Evolutionary conservation across 83 land plant genomes (phyloP).

Genomic region (Diphasiastrum complanatum): DNA sequence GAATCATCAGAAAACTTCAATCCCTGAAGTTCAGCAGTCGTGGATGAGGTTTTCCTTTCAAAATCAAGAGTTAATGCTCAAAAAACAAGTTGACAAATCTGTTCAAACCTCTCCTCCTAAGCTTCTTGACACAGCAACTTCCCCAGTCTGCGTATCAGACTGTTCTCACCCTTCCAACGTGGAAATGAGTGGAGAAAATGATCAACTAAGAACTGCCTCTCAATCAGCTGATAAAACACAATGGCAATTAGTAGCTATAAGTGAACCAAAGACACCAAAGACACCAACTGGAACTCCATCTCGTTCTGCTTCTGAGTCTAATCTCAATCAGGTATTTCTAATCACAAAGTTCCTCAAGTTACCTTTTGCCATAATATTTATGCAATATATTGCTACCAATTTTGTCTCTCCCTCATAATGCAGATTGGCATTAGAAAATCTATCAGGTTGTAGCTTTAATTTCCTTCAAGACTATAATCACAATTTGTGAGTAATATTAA

Average conservation of each 20-base stretch:
- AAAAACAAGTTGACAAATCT: slow-evolving; percentile 30
- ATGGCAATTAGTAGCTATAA: background rate
- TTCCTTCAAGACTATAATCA: no score
- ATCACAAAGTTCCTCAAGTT: no score
- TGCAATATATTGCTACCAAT: no score
- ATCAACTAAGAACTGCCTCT: slow-evolving; percentile 10
- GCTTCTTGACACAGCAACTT: no score
- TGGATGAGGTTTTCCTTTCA: slow-evolving; percentile 56
- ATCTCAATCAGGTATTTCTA: slow-evolving; percentile 19
- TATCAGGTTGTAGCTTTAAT: no score
- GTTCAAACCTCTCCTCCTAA: slow-evolving; percentile 19
- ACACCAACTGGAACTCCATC: background rate
- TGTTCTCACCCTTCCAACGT: background rate
- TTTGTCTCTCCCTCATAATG: no score
- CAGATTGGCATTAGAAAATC: no score
- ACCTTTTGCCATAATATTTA: no score
- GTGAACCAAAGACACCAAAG: background rate
- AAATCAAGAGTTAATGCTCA: slow-evolving; percentile 30
- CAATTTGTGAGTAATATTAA: no score
- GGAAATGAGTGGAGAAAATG: slow-evolving; percentile 8
- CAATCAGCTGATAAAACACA: slow-evolving; percentile 8
- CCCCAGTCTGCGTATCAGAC: no score
- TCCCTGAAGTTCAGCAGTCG: slow-evolving; percentile 36
- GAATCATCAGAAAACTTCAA: slow-evolving; percentile 36
- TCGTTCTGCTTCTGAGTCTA: slow-evolving; percentile 2